Base-by-base conservation (phyloP, 2,329 filamentous ascomycete genomes). In the Aureobasidium zeae region DNA sequence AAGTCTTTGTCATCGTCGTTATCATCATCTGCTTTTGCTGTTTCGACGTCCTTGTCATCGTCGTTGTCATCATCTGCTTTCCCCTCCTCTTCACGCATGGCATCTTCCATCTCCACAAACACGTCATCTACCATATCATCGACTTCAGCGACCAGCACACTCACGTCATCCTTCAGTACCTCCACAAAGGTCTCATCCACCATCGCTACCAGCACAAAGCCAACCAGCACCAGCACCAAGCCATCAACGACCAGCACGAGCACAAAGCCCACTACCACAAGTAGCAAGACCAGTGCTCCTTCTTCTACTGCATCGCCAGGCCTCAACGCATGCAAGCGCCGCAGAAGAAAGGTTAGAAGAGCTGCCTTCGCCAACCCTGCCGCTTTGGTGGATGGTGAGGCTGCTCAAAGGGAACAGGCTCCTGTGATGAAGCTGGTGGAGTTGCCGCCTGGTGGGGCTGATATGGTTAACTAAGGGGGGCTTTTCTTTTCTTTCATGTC, bases 321-420 rank as follows among this genome's bases (percentile, higher is more conserved):
- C 38, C 17, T n/a, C 38, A n/a, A 26, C 30, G 29, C 21, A 8
- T 33, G 30, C 21, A 43, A 28, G 22, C 31, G 24, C 12, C 30
- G 39, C 12, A 25, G 39, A 25, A 43, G 39, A 43, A 43, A 43
- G 39, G 16, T 34, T 17, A 43, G 30, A 34, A 43, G 39, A 43
- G n/a, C 15, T 9, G 37, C 36, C n/a, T 16, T 19, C 4, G 15
- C 26, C n/a, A 12, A 6, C 3, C 35, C 36, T 16, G 25, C 21
- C 8, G 24, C n/a, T n/a, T n/a, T n/a, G n/a, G n/a, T n/a, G n/a
- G n/a, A n/a, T n/a, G n/a, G n/a, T n/a, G n/a, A n/a, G n/a, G n/a
- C n/a, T n/a, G n/a, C n/a, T n/a, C n/a, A n/a, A n/a, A n/a, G 20
- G 16, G 28, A 22, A 3, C 28, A 33, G 11, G 30, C 39, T 33